A percentile compares a stretch with the other conserved stretches of the same genome.
These are phyloP conservation scores for Aureobasidium subglaciale DNA, from an alignment of 2,329 filamentous ascomycete genomes.

Conservation along the genomic window DNA sequence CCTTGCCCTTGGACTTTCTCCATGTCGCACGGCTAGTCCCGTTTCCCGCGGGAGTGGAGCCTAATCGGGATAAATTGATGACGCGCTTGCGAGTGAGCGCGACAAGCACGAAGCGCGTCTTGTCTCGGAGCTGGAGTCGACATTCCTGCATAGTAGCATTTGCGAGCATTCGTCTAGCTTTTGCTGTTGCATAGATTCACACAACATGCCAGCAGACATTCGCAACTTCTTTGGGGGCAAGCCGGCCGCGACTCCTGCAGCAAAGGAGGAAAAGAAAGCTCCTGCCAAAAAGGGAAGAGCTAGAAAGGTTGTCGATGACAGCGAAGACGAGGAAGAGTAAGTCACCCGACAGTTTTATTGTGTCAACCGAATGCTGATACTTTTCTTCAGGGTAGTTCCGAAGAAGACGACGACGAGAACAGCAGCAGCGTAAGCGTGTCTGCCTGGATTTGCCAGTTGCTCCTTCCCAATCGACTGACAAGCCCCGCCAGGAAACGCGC, in stretches of 20 bases:
- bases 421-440: slow-evolving; percentile 7
- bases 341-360: not conserved
- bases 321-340: slow-evolving; percentile 59
- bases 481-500: slow-evolving; percentile 42
- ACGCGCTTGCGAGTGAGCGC: slow-evolving; percentile 2
- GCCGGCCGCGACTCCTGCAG: slow-evolving; percentile 49
- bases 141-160: not conserved
- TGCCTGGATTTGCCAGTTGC: slow-evolving; percentile 25
- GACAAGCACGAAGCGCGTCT: slow-evolving; percentile 1
- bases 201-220: slow-evolving; percentile 72
- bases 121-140: not conserved
- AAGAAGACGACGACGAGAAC: slow-evolving; percentile 48
- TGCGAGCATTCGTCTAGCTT: not conserved
- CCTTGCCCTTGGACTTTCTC: slow-evolving; percentile 4
- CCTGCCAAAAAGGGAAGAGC: slow-evolving; percentile 41
- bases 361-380: slow-evolving; percentile 22
- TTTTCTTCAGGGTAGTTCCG: slow-evolving; percentile 34
- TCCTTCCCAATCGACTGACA: slow-evolving; percentile 10
- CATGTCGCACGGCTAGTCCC: not conserved
- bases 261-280: slow-evolving; percentile 34
- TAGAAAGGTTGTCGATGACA: slow-evolving; percentile 70
- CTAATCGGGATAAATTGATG: slow-evolving; percentile 8
- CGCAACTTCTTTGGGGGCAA: slow-evolving; percentile 83
- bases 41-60: slow-evolving; percentile 3
- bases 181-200: not conserved